Conservation (phyloP, 495 filamentous ascomycete genomes). For the Symbiotaphrina buchneri region DNA sequence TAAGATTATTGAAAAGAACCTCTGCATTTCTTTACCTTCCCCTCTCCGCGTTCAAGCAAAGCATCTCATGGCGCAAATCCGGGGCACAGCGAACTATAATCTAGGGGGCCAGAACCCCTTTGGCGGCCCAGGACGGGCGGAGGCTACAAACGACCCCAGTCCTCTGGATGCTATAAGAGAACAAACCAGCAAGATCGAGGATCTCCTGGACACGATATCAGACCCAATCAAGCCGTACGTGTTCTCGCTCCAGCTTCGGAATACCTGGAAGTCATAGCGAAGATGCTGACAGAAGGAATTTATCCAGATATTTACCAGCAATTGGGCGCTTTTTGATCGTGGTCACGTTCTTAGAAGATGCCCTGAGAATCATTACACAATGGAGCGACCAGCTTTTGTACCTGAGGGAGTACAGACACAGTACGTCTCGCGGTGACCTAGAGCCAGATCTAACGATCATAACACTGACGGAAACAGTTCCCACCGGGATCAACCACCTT, state of each 20-base stretch:
- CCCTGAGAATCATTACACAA: slow-evolving; percentile 88
- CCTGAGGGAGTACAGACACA: slow-evolving; percentile 78
- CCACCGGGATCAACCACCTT: slow-evolving; percentile 69
- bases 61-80: slow-evolving; percentile 90
- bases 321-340: slow-evolving; percentile 96
- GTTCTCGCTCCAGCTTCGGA: too few species aligned
- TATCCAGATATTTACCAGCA: slow-evolving; percentile 62
- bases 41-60: too few species aligned
- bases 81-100: slow-evolving; percentile 91
- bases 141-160: slow-evolving; percentile 50
- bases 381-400: slow-evolving; percentile 92
- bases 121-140: slow-evolving; percentile 35
- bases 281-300: background rate
- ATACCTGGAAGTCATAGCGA: too few species aligned
- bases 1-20: too few species aligned
- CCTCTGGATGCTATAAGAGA: slow-evolving; percentile 78
- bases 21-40: too few species aligned
- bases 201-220: slow-evolving; percentile 68
- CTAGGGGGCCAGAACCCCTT: slow-evolving; percentile 61
- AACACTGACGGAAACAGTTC: slow-evolving; percentile 31
- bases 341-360: slow-evolving; percentile 95
- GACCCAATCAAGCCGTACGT: slow-evolving; percentile 95
- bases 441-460: slow-evolving; percentile 6
- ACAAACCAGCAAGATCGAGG: slow-evolving; percentile 96
- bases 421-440: slow-evolving; percentile 24